Conservation (phyloP, 805 yeast genomes). For the Wickerhamiella hasegawae region DNA sequence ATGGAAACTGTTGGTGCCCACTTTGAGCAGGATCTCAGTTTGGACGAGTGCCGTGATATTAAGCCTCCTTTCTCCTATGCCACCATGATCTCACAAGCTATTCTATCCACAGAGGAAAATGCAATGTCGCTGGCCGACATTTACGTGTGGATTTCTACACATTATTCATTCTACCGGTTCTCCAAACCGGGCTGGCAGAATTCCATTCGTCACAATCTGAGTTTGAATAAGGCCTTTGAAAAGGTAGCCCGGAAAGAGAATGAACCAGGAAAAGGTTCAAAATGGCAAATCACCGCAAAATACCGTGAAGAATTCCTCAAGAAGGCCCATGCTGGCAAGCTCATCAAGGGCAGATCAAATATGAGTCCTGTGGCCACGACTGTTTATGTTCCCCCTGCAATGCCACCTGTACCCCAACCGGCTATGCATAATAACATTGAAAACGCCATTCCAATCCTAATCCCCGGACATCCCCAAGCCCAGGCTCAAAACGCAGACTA, state of each 20-base stretch:
- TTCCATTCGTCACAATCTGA: constrained; percentile 86
- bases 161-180: constrained; percentile 81
- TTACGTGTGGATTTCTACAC: constrained; percentile 75
- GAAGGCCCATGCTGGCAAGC: constrained; percentile 37
- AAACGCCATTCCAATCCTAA: neutral
- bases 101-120: constrained; percentile 73
- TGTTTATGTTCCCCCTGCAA: neutral
- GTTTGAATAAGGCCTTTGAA: constrained; percentile 92
- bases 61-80: constrained; percentile 97
- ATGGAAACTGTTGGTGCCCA: constrained; percentile 15
- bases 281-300: constrained; percentile 87
- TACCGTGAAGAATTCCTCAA: constrained; percentile 72
- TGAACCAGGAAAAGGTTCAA: constrained; percentile 98
- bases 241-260: constrained; percentile 90
- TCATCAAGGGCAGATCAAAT: constrained; percentile 8
- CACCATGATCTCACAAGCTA: constrained; percentile 96
- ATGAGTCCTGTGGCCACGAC: neutral
- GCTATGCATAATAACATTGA: neutral
- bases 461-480: neutral
- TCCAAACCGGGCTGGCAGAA: constrained; percentile 98
- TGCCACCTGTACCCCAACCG: neutral
- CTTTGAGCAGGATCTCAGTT: constrained; percentile 37
- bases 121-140: constrained; percentile 82
- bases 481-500: neutral
- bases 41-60: constrained; percentile 79